Conservation (phyloP, 495 filamentous ascomycete species). For the Barbatosphaeria neglecta region DNA sequence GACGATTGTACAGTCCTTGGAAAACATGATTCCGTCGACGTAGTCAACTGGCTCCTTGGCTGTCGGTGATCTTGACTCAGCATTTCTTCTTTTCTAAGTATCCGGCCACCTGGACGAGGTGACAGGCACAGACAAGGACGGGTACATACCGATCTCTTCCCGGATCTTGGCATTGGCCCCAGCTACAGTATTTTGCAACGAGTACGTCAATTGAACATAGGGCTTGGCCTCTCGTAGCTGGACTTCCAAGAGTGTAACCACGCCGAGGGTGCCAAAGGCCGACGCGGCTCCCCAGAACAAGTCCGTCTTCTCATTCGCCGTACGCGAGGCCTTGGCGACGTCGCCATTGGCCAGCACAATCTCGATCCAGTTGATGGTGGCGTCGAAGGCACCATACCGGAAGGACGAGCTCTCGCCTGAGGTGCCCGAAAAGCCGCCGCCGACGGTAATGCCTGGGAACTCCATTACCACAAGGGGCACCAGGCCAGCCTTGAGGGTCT, state of each 20-base stretch:
- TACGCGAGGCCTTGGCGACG: constrained; percentile 23
- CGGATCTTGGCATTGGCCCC: constrained; percentile 18
- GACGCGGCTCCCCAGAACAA: constrained; percentile 48
- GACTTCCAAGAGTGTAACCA: constrained; percentile 46
- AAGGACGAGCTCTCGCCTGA: constrained; percentile 51
- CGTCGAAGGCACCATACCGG: constrained; percentile 48
- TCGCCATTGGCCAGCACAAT: constrained; percentile 47
- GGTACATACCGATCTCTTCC: constrained; percentile 6
- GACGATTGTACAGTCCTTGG: constrained; percentile 32
- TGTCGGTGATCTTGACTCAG: not conserved
- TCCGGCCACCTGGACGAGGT: constrained; percentile 3
- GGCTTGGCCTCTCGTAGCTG: constrained; percentile 35
- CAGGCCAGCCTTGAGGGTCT: constrained; percentile 36
- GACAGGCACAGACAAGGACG: not conserved
- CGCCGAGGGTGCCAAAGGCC: constrained; percentile 46
- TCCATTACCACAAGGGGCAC: constrained; percentile 51
- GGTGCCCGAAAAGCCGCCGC: constrained; percentile 51
- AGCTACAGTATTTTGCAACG: constrained; percentile 19
- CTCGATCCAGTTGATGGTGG: constrained; percentile 43
- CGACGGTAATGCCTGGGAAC: constrained; percentile 56
- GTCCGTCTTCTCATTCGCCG: constrained; percentile 27
- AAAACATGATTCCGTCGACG: constrained; percentile 39
- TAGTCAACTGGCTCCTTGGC: constrained; percentile 27
- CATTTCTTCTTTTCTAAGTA: not conserved
- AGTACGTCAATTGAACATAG: constrained; percentile 45